These are phyloP conservation scores for Fusarium sp. DNA, from an alignment of 2,329 filamentous ascomycete genomes.

Conservation along the genomic window DNA sequence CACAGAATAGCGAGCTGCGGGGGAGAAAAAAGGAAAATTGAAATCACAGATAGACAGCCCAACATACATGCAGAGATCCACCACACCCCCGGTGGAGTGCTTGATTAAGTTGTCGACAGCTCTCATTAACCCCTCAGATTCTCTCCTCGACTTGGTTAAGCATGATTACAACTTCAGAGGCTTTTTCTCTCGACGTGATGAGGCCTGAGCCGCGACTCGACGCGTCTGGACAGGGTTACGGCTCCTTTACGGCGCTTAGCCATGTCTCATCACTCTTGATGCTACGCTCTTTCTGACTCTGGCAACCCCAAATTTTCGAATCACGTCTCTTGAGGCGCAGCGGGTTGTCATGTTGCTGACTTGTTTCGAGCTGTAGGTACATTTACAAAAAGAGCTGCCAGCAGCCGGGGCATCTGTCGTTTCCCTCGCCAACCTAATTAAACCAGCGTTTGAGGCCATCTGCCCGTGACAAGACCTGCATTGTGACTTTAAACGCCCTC, in stretches of 20 bases:
- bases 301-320: neutral
- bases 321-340: neutral
- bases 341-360: neutral
- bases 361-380: neutral
- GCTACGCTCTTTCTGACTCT: neutral
- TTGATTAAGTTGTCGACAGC: neutral
- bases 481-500: neutral
- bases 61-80: conserved; percentile 8
- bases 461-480: neutral
- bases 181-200: neutral
- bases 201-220: neutral
- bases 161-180: neutral
- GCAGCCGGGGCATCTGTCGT: neutral
- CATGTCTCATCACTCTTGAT: neutral
- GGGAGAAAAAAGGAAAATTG: neutral
- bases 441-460: neutral
- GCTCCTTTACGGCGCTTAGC: neutral
- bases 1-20: neutral
- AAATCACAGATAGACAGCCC: conserved; percentile 7
- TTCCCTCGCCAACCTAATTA: neutral
- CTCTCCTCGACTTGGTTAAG: neutral
- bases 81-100: neutral
- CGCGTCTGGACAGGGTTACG: neutral
- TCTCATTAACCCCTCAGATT: neutral
- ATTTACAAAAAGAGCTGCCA: neutral